Evolutionary conservation across 164 flowering plant genomes (phyloP).

Genomic region (Hamamelis virginiana): DNA sequence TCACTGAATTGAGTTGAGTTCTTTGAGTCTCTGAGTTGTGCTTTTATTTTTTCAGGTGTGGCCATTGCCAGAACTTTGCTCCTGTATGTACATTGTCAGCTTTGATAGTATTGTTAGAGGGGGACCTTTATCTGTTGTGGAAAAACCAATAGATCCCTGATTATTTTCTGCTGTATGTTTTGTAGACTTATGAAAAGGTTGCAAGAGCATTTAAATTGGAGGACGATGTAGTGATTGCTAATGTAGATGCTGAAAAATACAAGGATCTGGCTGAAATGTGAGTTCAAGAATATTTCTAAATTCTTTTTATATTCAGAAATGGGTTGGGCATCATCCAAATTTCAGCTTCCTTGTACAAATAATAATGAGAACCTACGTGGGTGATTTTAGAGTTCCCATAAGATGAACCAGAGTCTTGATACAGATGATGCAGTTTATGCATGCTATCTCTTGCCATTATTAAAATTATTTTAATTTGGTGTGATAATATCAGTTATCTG

Average conservation of each 20-base stretch:
- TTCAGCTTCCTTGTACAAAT: no score
- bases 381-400: no score
- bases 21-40: background rate
- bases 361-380: no score
- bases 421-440: no score
- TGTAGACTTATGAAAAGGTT: slow-evolving; percentile 86
- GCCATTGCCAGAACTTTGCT: slow-evolving; percentile 95
- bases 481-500: no score
- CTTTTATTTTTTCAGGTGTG: slow-evolving; percentile 62
- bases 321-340: no score
- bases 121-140: background rate
- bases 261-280: slow-evolving; percentile 72
- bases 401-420: no score
- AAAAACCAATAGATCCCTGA: background rate
- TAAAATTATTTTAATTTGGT: no score
- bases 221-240: slow-evolving; percentile 84
- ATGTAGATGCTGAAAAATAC: slow-evolving; percentile 89
- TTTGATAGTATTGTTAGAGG: no score
- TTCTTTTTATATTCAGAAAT: no score
- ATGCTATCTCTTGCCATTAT: no score
- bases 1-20: no score
- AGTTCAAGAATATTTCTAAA: slow-evolving; percentile 6
- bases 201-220: slow-evolving; percentile 82
- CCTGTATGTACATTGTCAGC: slow-evolving; percentile 56
- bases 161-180: background rate